Conservation (phyloP, 768 basidiomycete species). For the Terana coerulea region DNA sequence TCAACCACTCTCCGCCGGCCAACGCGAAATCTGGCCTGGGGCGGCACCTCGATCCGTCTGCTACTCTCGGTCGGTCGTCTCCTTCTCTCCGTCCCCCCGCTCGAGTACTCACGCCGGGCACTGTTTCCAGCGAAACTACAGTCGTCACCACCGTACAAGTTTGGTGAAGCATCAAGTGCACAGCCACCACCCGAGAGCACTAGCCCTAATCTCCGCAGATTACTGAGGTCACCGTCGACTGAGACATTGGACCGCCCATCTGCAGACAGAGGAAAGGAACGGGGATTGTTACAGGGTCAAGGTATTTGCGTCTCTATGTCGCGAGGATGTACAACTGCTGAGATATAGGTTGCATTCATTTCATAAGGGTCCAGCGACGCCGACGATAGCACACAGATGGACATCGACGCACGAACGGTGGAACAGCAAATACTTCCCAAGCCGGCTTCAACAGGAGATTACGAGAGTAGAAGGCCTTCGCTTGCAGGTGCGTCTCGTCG, state of each 20-base stretch:
- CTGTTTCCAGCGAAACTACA: conserved; percentile 41
- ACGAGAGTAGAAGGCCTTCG: conserved; percentile 9
- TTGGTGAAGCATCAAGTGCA: conserved; percentile 55
- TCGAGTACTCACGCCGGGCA: conserved; percentile 23
- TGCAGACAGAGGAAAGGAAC: neutral
- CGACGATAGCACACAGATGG: conserved; percentile 8
- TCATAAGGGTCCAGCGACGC: conserved; percentile 1
- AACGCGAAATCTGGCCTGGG: conserved; percentile 6
- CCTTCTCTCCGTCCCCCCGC: conserved; percentile 3
- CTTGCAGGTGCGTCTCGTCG: conserved; percentile 11
- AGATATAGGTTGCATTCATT: neutral
- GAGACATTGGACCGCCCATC: too few relatives aligned
- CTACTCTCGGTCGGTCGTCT: conserved; percentile 7
- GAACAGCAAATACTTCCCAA: neutral
- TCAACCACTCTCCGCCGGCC: conserved; percentile 14
- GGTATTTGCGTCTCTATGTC: neutral
- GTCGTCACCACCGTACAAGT: conserved; percentile 64
- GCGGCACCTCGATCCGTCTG: conserved; percentile 13
- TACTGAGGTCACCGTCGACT: conserved; percentile 23
- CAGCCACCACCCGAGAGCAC: conserved; percentile 21
- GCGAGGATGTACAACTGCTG: neutral
- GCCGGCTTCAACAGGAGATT: neutral
- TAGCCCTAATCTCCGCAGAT: conserved; percentile 28
- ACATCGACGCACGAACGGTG: conserved; percentile 9
- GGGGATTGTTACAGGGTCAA: neutral